A percentile compares a stretch with the other conserved stretches of the same genome.
Conservation (phyloP, 768 basidiomycete genomes). For the Gautieria morchelliformis region DNA sequence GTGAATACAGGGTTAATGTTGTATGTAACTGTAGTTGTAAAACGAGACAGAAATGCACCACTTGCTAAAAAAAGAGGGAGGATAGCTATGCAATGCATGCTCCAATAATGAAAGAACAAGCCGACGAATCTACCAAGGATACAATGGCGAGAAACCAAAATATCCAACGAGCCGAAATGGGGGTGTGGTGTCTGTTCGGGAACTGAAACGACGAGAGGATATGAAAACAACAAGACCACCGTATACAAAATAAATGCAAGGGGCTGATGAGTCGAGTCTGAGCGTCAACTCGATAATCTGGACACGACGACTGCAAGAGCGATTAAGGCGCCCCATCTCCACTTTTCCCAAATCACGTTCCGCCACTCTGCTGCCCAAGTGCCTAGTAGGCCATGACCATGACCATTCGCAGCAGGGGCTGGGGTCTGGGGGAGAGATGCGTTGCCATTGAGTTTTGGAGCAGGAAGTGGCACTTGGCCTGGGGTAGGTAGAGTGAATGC, state of each 20-base stretch:
- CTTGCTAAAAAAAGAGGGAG: background rate
- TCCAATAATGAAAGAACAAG: background rate
- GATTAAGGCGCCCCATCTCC: conserved; percentile 74
- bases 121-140: background rate
- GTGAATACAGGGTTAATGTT: background rate
- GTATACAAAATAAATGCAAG: background rate
- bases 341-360: conserved; percentile 69
- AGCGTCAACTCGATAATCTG: conserved; percentile 38
- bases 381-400: conserved; percentile 26
- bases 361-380: conserved; percentile 51
- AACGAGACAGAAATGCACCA: background rate
- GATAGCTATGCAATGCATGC: conserved; percentile 2
- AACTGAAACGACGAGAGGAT: background rate
- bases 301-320: conserved; percentile 72
- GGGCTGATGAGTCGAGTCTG: background rate
- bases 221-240: background rate
- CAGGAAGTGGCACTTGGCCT: conserved; percentile 14
- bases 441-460: background rate
- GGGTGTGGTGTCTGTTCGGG: background rate
- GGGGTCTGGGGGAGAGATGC: background rate
- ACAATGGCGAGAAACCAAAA: background rate
- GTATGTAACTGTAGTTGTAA: background rate
- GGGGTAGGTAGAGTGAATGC: background rate
- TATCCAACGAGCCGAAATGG: background rate
- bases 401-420: conserved; percentile 12